These are phyloP conservation scores for Acanthamoeba healyi DNA, from an alignment of 208 protist species.

Conservation along the genomic window DNA sequence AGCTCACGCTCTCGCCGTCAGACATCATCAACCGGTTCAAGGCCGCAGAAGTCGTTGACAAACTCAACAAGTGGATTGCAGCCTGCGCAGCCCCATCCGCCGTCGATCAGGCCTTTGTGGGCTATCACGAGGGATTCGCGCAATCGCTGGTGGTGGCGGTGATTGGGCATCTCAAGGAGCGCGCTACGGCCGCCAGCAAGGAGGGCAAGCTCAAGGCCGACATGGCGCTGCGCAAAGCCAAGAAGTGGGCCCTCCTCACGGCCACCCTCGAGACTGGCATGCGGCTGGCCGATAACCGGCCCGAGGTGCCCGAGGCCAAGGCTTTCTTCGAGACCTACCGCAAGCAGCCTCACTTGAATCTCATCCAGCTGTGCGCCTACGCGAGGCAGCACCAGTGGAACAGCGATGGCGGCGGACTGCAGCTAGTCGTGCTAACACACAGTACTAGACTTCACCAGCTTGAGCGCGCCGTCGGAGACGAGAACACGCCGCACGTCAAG, in stretches of 20 bases:
- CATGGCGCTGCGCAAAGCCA: constrained; percentile 5
- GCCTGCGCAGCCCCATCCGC: neutral
- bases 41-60: constrained; percentile 17
- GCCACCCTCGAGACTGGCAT: constrained; percentile 23
- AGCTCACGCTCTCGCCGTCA: constrained; percentile 79
- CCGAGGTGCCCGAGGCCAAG: neutral
- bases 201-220: constrained; percentile 1
- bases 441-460: constrained; percentile 24
- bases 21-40: neutral
- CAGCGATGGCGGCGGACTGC: neutral
- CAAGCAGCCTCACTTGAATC: constrained; percentile 35
- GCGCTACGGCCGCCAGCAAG: neutral
- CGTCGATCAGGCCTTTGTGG: constrained; percentile 34
- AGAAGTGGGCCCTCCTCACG: constrained; percentile 63
- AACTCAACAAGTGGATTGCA: constrained; percentile 3
- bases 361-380: neutral
- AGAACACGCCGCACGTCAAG: neutral
- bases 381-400: constrained; percentile 13
- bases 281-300: neutral
- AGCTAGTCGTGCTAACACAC: constrained; percentile 55
- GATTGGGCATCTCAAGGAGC: neutral
- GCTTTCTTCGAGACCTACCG: constrained; percentile 13
- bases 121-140: constrained; percentile 26
- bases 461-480: neutral
- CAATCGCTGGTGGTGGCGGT: constrained; percentile 45